Conservation (phyloP, 306 rosid species). For the Quercus bicolor region DNA sequence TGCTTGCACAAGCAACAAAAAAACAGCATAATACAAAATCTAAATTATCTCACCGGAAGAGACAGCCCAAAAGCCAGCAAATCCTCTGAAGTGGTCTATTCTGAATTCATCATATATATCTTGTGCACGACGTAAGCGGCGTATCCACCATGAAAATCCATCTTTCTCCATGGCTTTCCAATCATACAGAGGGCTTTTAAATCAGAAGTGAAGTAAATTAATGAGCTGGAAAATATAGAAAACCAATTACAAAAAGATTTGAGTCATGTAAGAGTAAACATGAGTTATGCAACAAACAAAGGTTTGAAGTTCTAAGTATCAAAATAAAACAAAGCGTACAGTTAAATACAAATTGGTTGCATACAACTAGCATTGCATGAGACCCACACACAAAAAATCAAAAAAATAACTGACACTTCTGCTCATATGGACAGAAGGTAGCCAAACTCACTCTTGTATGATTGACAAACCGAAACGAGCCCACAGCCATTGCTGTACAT, state of each 20-base stretch:
- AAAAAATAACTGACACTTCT: neutral
- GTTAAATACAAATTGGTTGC: neutral
- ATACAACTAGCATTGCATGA: neutral
- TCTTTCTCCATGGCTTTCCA: slow-evolving; percentile 97
- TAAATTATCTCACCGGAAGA: slow-evolving; percentile 64
- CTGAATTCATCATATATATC: slow-evolving; percentile 82
- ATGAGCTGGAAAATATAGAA: slow-evolving; percentile 15
- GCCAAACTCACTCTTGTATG: too few relatives aligned
- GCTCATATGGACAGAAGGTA: too few relatives aligned
- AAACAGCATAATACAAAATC: slow-evolving; percentile 19
- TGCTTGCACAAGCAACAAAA: slow-evolving; percentile 1
- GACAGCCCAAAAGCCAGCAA: slow-evolving; percentile 95
- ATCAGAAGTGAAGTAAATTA: slow-evolving; percentile 26
- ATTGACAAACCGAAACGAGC: neutral
- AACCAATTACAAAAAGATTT: neutral
- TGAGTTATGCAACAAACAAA: neutral
- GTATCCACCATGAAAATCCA: slow-evolving; percentile 93
- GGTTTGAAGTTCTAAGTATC: neutral
- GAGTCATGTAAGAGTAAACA: neutral
- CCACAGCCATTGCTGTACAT: neutral
- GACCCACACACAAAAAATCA: neutral
- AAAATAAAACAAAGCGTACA: neutral
- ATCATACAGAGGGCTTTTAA: slow-evolving; percentile 83
- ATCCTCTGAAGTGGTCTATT: slow-evolving; percentile 94
- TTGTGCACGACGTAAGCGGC: slow-evolving; percentile 76